Percentiles rank a stretch among this genome's conserved stretches.
These are phyloP conservation scores for Alternaria sp. DNA, from an alignment of 2,329 filamentous ascomycete species.

Conservation along the genomic window DNA sequence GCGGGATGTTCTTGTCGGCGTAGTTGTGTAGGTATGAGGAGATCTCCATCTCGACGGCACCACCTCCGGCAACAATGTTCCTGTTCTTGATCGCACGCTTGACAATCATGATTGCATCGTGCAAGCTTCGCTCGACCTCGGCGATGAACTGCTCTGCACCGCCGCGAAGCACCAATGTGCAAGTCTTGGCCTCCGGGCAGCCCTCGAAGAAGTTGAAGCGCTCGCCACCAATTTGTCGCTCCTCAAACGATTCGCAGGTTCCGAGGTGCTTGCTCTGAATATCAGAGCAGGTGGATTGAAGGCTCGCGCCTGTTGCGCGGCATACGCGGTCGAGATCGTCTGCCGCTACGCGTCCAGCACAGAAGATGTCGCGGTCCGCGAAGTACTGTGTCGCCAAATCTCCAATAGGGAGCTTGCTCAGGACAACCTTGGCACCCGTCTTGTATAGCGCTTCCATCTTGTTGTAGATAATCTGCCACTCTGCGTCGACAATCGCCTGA, in stretches of 20 bases:
- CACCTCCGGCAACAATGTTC: conserved; percentile 92
- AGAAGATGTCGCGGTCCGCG: conserved; percentile 97
- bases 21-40: conserved; percentile 92
- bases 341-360: conserved; percentile 87
- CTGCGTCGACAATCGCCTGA: conserved; percentile 97
- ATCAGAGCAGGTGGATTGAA: conserved; percentile 96
- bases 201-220: conserved; percentile 99
- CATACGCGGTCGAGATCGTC: conserved; percentile 97
- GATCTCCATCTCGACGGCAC: conserved; percentile 95
- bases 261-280: conserved; percentile 89
- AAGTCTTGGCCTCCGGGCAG: conserved; percentile 94
- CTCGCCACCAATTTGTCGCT: conserved; percentile 96
- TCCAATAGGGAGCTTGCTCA: conserved; percentile 96
- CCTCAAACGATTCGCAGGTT: conserved; percentile 88
- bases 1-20: conserved; percentile 88
- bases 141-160: conserved; percentile 99
- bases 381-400: conserved; percentile 98
- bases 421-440: conserved; percentile 95
- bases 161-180: conserved; percentile 92
- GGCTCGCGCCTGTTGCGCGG: conserved; percentile 88
- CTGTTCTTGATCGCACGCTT: conserved; percentile 97
- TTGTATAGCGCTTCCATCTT: conserved; percentile 95
- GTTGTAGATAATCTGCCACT: conserved; percentile 99
- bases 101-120: conserved; percentile 99
- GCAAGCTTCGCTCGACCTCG: conserved; percentile 94